Base-by-base conservation (phyloP, 2,329 filamentous ascomycete species). In the Cladosporium sp. region DNA sequence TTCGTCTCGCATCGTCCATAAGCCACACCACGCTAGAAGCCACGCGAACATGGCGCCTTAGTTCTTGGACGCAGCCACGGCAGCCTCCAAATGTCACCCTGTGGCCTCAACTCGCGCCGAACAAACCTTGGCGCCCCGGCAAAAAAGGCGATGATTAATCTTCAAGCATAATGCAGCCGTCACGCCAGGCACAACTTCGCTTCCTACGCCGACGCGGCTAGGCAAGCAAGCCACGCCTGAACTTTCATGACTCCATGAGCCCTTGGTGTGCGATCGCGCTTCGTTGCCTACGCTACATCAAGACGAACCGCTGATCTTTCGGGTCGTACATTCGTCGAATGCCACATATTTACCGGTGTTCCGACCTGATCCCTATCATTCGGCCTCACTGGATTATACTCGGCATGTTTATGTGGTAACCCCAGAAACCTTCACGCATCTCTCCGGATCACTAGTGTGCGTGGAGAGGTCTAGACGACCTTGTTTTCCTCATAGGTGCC, bases 21-120 rank as follows among this genome's bases (percentile, higher is more conserved):
- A 47, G 43, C 43, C 43, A 55, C 52, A 45, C n/a, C 1, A 37
- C 52, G 40, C 52, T 55, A 45, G 39, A 55, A 45, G 39, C 52
- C 52, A 55, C 52, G 52, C 52, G 52, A 55, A 19, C 5, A 36
- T 43, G n/a, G 30, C 51, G 15, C 30, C 39, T 40, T 45, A 7
- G 30, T n/a, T 5, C 15, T 20, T 20, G 12, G 19, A 12, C n/a
- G 28, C 14, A 50, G 14, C 20, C 25, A n/a, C 25, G 22, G 25
- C n/a, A 49, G 30, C 30, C 30, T 36, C 19, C 9, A 17, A 5
- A 51, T 51, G 49, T 51, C 49, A 51, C 49, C 19, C 30, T 19
- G 12, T 12, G 52, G 17, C 15, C 51, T 40, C 51, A 39, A 19
- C 28, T 47, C 28, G 28, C 39, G 51, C 52, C 52, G 47, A 40